phyloP scores from a whole-genome alignment of 805 yeast species.

The Barnettozyma populi region DNA sequence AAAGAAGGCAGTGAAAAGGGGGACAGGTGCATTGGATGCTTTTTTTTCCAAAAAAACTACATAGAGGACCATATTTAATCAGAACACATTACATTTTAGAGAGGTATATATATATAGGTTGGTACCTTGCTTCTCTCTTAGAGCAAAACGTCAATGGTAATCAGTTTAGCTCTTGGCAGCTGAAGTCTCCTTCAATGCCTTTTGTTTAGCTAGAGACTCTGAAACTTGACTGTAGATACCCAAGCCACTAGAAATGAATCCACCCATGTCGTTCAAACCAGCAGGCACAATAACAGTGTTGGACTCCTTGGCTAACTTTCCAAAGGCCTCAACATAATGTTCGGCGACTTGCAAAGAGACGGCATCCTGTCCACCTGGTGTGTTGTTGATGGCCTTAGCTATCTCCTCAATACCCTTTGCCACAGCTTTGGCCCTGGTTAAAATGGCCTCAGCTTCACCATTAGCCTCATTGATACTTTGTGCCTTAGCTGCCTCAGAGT shows the following conservation, averaged over 20 bases:
- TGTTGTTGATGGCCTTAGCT: slow-evolving; percentile 60
- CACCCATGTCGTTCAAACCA: slow-evolving; percentile 66
- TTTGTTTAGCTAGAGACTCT: slow-evolving; percentile 10
- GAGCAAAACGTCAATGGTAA: not conserved
- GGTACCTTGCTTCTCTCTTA: not conserved
- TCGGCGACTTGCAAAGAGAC: slow-evolving; percentile 78
- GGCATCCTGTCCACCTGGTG: slow-evolving; percentile 71
- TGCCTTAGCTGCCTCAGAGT: slow-evolving; percentile 66
- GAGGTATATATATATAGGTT: slow-evolving; percentile 3
- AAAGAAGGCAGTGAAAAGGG: slow-evolving; percentile 44
- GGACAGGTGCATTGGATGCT: slow-evolving; percentile 66
- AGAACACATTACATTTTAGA: not conserved
- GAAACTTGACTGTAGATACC: slow-evolving; percentile 58
- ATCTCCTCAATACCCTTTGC: slow-evolving; percentile 62
- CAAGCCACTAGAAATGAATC: slow-evolving; percentile 72
- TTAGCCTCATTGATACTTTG: slow-evolving; percentile 62
- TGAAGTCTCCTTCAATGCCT: not conserved
- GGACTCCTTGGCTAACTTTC: slow-evolving; percentile 74
- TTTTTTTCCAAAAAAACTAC: slow-evolving; percentile 43
- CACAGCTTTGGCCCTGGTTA: slow-evolving; percentile 63
- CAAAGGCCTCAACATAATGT: slow-evolving; percentile 76
- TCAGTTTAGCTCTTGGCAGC: slow-evolving; percentile 6
- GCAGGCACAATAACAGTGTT: slow-evolving; percentile 77
- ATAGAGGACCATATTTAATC: not conserved
- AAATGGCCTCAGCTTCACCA: slow-evolving; percentile 69